Evolutionary conservation across 2,329 filamentous ascomycete genomes (phyloP).

Genomic region (Rhinocladiella similis): DNA sequence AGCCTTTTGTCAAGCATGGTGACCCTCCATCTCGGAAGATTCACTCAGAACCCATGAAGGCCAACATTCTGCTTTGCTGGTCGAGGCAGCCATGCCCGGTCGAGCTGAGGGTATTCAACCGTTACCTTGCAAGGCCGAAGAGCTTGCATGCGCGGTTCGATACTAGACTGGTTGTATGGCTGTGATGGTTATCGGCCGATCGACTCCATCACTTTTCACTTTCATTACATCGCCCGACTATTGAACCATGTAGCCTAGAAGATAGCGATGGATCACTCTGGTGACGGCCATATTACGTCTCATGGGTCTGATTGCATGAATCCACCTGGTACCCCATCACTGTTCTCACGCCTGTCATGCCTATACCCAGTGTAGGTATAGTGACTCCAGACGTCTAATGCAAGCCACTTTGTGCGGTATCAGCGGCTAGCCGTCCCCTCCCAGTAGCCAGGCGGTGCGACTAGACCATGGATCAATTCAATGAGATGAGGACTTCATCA

Average conservation of each 20-base stretch:
- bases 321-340: slow-evolving; percentile 1
- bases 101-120: slow-evolving; percentile 1
- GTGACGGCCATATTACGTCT: not conserved
- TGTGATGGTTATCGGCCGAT: not conserved
- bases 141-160: not conserved
- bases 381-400: slow-evolving; percentile 12
- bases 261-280: not conserved
- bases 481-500: slow-evolving; percentile 8
- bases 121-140: not conserved
- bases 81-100: not conserved
- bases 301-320: slow-evolving; percentile 8
- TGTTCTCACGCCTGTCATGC: slow-evolving; percentile 4
- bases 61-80: not conserved
- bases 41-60: slow-evolving; percentile 7
- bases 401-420: slow-evolving; percentile 20
- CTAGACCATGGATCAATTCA: slow-evolving; percentile 5
- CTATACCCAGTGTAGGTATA: slow-evolving; percentile 4
- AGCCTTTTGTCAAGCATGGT: not conserved
- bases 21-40: slow-evolving; percentile 11
- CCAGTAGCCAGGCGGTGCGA: slow-evolving; percentile 8
- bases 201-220: not conserved
- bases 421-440: slow-evolving; percentile 24
- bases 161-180: not conserved
- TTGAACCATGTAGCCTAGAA: not conserved
- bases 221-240: not conserved